phyloP scores from a whole-genome alignment of 768 basidiomycete genomes.

The Agaricus subrufescens region DNA sequence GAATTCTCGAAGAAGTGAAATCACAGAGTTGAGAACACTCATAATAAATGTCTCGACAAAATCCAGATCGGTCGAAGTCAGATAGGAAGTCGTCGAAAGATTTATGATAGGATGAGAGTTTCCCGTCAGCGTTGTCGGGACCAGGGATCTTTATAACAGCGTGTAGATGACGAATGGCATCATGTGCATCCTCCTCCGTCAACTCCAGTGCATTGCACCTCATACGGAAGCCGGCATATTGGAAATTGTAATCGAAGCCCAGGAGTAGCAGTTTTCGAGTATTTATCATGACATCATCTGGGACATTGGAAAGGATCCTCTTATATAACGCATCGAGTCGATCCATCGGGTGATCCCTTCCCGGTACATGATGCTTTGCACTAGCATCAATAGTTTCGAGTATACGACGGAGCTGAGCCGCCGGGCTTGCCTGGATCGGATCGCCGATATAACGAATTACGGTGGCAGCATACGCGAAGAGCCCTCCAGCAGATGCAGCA shows the following conservation, averaged over 20 bases:
- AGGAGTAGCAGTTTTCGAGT: not conserved
- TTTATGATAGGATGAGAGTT: not conserved
- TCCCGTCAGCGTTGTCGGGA: not conserved
- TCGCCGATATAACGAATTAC: conserved; percentile 18
- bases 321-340: not conserved
- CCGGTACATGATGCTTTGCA: too few relatives aligned
- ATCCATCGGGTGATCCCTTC: not conserved
- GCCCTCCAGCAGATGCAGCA: conserved; percentile 16
- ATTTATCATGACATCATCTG: not conserved
- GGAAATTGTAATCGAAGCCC: too few relatives aligned
- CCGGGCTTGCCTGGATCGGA: not conserved
- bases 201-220: not conserved
- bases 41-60: not conserved
- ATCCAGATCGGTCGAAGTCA: not conserved
- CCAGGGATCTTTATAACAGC: not conserved
- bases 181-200: not conserved
- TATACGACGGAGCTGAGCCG: not conserved
- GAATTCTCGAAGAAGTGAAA: too few relatives aligned
- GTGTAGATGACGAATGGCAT: not conserved
- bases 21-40: too few relatives aligned
- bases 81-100: not conserved
- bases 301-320: not conserved
- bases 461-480: conserved; percentile 22
- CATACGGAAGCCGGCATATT: too few relatives aligned
- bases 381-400: not conserved